Evolutionary conservation across 768 basidiomycete species (phyloP).

Genomic region (Phlebiopsis gigantea): DNA sequence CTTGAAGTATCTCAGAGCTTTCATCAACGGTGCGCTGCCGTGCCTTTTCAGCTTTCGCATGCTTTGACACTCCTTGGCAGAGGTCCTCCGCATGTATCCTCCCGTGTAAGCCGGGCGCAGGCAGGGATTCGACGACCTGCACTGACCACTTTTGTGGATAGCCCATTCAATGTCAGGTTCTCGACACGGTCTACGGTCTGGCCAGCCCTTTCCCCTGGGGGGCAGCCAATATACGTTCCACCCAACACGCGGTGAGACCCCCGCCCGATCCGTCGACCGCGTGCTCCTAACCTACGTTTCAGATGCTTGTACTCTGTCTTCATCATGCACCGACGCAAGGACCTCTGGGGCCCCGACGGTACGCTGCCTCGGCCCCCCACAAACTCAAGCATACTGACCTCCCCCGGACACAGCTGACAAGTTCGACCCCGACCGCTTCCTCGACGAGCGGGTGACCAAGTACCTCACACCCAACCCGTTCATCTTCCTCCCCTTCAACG

Average conservation of each 20-base stretch:
- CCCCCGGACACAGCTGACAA: conserved; percentile 35
- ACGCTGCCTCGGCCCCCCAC: conserved; percentile 5
- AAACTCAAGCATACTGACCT: background rate
- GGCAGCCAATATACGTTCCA: conserved; percentile 36
- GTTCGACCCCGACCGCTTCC: conserved; percentile 66
- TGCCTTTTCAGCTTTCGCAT: background rate
- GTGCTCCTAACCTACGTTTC: background rate
- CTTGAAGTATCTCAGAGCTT: conserved; percentile 55
- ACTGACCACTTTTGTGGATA: background rate
- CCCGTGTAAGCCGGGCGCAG: conserved; percentile 26
- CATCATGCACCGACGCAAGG: conserved; percentile 55
- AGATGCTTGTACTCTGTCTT: conserved; percentile 37
- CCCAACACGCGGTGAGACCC: conserved; percentile 27
- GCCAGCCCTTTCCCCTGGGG: conserved; percentile 27
- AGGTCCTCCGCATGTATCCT: conserved; percentile 49
- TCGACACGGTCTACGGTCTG: conserved; percentile 23
- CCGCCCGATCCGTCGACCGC: background rate
- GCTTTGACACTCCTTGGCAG: conserved; percentile 24
- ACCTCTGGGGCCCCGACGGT: conserved; percentile 70
- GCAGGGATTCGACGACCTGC: too few species aligned
- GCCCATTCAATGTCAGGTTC: conserved; percentile 31
- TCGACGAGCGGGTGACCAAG: conserved; percentile 53
- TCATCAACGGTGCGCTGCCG: conserved; percentile 42
- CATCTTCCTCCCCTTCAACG: conserved; percentile 41
- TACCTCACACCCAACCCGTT: conserved; percentile 54